These are phyloP conservation scores for Sarocladium kiliense DNA, from an alignment of 2,329 filamentous ascomycete species.

Conservation along the genomic window DNA sequence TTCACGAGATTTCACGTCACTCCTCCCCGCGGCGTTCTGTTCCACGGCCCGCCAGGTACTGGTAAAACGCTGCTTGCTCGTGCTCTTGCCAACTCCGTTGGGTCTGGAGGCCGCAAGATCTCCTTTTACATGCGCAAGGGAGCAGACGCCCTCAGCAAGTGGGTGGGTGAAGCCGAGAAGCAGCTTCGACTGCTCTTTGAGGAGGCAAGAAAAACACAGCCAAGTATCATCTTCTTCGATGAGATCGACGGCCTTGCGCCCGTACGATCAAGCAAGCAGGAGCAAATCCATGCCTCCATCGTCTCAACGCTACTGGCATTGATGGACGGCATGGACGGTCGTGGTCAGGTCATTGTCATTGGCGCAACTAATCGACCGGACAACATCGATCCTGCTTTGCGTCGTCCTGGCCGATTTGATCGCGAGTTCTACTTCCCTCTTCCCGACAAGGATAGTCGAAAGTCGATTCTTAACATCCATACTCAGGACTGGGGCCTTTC, in stretches of 20 bases:
- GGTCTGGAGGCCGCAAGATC: constrained; percentile 84
- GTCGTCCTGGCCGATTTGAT: constrained; percentile 90
- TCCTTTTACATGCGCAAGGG: constrained; percentile 99
- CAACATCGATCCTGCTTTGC: constrained; percentile 92
- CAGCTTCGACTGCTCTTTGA: constrained; percentile 92
- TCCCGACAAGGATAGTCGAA: constrained; percentile 73
- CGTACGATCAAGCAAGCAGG: constrained; percentile 94
- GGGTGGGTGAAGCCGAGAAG: constrained; percentile 96
- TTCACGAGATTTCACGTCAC: constrained; percentile 90
- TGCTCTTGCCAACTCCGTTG: constrained; percentile 86
- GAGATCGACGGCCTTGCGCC: constrained; percentile 97
- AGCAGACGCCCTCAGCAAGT: constrained; percentile 95
- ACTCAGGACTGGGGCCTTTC: constrained; percentile 89
- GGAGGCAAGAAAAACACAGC: constrained; percentile 90
- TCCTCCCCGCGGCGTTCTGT: constrained; percentile 88
- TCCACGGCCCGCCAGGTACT: constrained; percentile 94
- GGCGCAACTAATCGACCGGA: constrained; percentile 97
- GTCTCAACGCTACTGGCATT: constrained; percentile 88
- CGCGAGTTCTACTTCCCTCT: constrained; percentile 97
- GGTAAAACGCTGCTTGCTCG: constrained; percentile 96
- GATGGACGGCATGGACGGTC: constrained; percentile 98
- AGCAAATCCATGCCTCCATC: constrained; percentile 97
- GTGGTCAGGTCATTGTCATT: constrained; percentile 96
- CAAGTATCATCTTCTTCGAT: constrained; percentile 99
- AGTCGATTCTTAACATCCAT: constrained; percentile 89